Percentiles rank a stretch among this genome's conserved stretches.
Evolutionary conservation across 441 rosid genomes (phyloP).

Genomic region (Lepidium campestre): DNA sequence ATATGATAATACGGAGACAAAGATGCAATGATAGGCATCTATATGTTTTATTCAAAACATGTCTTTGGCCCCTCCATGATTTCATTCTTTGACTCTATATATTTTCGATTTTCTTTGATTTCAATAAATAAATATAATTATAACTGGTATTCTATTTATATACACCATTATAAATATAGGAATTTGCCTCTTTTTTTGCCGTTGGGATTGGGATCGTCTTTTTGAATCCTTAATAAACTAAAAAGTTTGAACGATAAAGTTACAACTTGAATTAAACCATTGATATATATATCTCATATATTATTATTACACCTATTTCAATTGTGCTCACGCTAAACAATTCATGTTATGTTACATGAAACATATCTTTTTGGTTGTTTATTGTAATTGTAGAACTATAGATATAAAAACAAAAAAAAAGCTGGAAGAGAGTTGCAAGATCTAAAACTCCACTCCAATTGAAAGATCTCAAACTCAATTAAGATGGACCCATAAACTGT

Average conservation of each 20-base stretch:
- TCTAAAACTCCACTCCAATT: not conserved
- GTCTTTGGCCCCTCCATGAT: conserved; percentile 31
- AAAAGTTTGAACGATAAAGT: not conserved
- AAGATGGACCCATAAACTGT: conserved; percentile 3
- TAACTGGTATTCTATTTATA: not conserved
- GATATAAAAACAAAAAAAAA: not conserved
- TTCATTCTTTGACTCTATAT: conserved; percentile 25
- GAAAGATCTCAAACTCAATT: conserved; percentile 7
- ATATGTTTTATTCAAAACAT: conserved; percentile 28
- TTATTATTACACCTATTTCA: not conserved
- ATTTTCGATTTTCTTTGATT: not conserved
- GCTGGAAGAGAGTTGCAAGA: conserved; percentile 13
- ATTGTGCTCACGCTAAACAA: not conserved
- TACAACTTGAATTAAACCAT: not conserved
- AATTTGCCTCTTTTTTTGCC: conserved; percentile 1
- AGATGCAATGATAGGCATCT: conserved; percentile 29
- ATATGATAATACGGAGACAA: conserved; percentile 27
- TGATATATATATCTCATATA: not conserved
- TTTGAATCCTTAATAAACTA: conserved; percentile 11
- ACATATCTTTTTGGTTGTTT: not conserved
- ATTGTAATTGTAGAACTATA: not conserved
- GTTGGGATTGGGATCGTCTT: conserved; percentile 21
- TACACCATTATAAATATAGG: not conserved
- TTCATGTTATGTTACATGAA: not conserved
- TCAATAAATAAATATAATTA: not conserved